phyloP scores from a whole-genome alignment of 1,139 yeast genomes.

The Magnusiomyces paraingens region DNA sequence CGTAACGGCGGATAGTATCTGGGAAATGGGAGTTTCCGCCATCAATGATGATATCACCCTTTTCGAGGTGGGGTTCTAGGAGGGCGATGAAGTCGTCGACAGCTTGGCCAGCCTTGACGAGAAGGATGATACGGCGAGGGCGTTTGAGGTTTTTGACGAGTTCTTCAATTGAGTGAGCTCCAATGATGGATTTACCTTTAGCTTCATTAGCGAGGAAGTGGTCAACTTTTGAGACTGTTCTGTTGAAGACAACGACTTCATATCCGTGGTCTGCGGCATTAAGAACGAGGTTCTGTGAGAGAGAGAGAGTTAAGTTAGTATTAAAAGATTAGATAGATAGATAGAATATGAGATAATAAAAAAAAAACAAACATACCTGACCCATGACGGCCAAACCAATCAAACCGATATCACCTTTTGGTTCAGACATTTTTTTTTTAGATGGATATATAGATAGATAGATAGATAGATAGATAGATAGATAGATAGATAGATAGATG shows the following conservation, averaged over 20 bases:
- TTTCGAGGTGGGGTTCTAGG: constrained; percentile 83
- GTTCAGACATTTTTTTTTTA: constrained; percentile 14
- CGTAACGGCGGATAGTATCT: constrained; percentile 95
- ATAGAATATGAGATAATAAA: constrained; percentile 15
- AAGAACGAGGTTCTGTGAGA: constrained; percentile 64
- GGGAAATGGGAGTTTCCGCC: constrained; percentile 99
- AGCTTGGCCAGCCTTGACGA: constrained; percentile 95
- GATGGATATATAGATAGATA: neutral
- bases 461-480: no score
- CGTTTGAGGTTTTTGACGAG: constrained; percentile 83
- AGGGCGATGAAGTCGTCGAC: constrained; percentile 89
- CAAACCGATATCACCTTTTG: constrained; percentile 74
- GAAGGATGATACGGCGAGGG: constrained; percentile 91
- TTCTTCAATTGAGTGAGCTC: constrained; percentile 90
- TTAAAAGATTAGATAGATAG: neutral
- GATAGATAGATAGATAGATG: no score
- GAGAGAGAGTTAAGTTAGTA: no score
- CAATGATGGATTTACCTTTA: constrained; percentile 76
- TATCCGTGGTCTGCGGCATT: constrained; percentile 93
- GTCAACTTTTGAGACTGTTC: constrained; percentile 94
- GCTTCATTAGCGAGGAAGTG: constrained; percentile 91
- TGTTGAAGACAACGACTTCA: constrained; percentile 96
- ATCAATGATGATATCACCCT: constrained; percentile 97
- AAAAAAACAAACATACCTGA: constrained; percentile 39
- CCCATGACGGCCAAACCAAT: constrained; percentile 99